These are phyloP conservation scores for Seminavis robusta DNA, from an alignment of 108 stramenopile genomes.

Conservation along the genomic window DNA sequence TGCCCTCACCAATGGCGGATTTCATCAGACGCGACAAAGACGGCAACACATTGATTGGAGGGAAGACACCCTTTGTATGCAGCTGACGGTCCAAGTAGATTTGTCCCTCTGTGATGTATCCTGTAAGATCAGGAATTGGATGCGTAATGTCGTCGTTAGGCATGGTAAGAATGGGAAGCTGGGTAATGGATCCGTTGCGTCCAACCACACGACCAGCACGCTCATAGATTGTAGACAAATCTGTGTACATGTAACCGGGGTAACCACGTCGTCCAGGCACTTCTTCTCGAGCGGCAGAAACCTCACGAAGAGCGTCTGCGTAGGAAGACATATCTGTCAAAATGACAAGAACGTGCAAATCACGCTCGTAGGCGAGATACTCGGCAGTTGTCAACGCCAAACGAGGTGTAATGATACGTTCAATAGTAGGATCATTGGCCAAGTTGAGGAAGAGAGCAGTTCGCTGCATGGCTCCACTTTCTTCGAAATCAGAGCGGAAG, in stretches of 20 bases:
- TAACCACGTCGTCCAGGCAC: constrained; percentile 99
- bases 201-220: constrained; percentile 99
- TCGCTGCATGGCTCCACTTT: constrained; percentile 98
- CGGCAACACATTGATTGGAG: constrained; percentile 99
- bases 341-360: constrained; percentile 98
- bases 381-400: constrained; percentile 98
- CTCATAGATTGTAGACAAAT: constrained; percentile 99
- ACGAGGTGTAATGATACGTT: constrained; percentile 99
- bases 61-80: constrained; percentile 98
- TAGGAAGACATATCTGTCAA: constrained; percentile 99
- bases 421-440: constrained; percentile 99
- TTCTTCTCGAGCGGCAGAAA: constrained; percentile 98
- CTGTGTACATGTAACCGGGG: constrained; percentile 99
- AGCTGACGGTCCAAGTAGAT: constrained; percentile 98
- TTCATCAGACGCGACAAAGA: constrained; percentile 99
- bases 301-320: constrained; percentile 99
- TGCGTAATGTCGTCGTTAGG: constrained; percentile 99
- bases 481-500: constrained; percentile 98
- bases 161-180: constrained; percentile 99
- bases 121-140: constrained; percentile 99
- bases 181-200: constrained; percentile 98
- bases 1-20: constrained; percentile 99
- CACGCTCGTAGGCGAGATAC: constrained; percentile 99
- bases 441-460: constrained; percentile 98
- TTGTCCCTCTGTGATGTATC: constrained; percentile 99